Evolutionary conservation across 208 protist species (phyloP).

Genomic region (Vickermania spadyakhi): DNA sequence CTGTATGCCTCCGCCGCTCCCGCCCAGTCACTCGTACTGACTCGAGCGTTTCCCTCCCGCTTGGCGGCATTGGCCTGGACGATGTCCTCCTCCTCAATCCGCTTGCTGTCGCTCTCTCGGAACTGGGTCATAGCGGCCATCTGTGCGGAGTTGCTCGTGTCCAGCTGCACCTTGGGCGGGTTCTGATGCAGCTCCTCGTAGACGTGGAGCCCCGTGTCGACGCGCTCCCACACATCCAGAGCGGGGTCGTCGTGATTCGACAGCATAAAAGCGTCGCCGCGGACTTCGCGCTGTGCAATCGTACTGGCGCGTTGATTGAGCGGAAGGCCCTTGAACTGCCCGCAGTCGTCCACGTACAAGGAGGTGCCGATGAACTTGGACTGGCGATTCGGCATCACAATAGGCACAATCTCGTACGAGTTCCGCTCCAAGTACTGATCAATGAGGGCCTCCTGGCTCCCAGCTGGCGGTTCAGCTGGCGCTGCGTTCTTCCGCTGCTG

Average conservation of each 20-base stretch:
- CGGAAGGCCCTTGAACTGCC: slow-evolving; percentile 75
- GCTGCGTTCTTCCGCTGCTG: slow-evolving; percentile 6
- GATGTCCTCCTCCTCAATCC: slow-evolving; percentile 52
- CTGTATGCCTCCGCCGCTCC: slow-evolving; percentile 55
- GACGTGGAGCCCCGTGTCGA: slow-evolving; percentile 38
- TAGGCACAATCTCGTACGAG: slow-evolving; percentile 80
- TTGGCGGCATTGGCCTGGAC: slow-evolving; percentile 40
- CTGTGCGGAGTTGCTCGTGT: slow-evolving; percentile 57
- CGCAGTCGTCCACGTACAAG: slow-evolving; percentile 87
- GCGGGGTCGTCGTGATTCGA: slow-evolving; percentile 85
- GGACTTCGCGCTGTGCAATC: slow-evolving; percentile 80
- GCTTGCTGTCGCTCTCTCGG: slow-evolving; percentile 57
- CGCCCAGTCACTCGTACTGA: slow-evolving; percentile 28
- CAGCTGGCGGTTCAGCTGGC: slow-evolving; percentile 4
- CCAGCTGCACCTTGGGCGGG: slow-evolving; percentile 40
- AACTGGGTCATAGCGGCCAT: slow-evolving; percentile 46
- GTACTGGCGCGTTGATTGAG: slow-evolving; percentile 77
- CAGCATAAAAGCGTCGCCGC: slow-evolving; percentile 82
- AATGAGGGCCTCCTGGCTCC: slow-evolving; percentile 55
- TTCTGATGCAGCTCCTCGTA: slow-evolving; percentile 32
- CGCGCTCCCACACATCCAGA: slow-evolving; percentile 73
- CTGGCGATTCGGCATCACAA: slow-evolving; percentile 67
- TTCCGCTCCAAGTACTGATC: slow-evolving; percentile 61
- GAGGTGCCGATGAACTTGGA: slow-evolving; percentile 73
- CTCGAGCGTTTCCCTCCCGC: slow-evolving; percentile 45